Percentiles rank a stretch among this genome's conserved stretches.
Conservation (phyloP, 305 asterid genomes). For the Withania somnifera region DNA sequence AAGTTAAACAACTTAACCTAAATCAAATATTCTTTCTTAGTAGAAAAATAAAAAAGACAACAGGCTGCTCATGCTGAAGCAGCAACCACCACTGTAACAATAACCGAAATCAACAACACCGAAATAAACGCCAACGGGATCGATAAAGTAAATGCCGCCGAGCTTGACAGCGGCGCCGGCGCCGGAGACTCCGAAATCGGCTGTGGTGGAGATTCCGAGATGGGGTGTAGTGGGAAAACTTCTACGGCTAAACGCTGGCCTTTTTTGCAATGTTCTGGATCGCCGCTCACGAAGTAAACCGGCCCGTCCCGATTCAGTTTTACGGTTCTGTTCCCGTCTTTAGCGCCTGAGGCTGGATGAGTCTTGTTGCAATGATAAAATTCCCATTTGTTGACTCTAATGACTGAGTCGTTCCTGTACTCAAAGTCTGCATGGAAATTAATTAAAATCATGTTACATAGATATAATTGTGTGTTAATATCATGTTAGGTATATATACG, state of each 20-base stretch:
- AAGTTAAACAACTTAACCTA: background rate
- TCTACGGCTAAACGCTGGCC: constrained; percentile 42
- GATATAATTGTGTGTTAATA: too few species aligned
- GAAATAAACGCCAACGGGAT: background rate
- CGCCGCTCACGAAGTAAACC: constrained; percentile 28
- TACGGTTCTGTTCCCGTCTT: constrained; percentile 32
- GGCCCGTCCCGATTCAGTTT: constrained; percentile 29
- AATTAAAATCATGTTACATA: background rate
- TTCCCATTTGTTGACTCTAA: constrained; percentile 61
- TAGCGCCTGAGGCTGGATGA: constrained; percentile 23
- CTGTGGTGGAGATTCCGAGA: constrained; percentile 13
- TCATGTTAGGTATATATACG: too few species aligned
- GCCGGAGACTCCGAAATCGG: background rate
- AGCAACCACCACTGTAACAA: background rate
- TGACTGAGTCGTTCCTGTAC: constrained; percentile 60
- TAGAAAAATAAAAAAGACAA: background rate
- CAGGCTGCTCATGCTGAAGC: background rate
- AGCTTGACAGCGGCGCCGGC: background rate
- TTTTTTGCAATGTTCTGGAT: constrained; percentile 32
- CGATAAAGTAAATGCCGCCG: background rate
- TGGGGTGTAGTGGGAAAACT: constrained; percentile 17
- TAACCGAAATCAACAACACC: background rate
- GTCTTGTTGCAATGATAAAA: constrained; percentile 68
- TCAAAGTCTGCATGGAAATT: constrained; percentile 35
- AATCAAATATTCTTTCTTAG: background rate